Base-by-base conservation (phyloP, 306 rosid genomes). In the Cercis canadensis region DNA sequence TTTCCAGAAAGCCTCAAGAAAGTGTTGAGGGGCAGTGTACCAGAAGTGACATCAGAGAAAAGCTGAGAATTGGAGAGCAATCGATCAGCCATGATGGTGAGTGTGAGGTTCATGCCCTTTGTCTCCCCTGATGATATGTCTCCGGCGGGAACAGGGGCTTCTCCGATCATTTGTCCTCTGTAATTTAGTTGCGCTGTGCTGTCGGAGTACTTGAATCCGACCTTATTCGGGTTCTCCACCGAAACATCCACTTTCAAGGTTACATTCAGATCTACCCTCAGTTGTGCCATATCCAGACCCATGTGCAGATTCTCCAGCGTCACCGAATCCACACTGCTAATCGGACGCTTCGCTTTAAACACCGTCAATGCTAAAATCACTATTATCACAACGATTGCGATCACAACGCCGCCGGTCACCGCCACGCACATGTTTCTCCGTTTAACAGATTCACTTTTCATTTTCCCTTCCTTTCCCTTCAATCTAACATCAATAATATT, bases 161-260 rank as follows among this genome's bases (percentile, higher is more conserved):
- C 90, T 5, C 96, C 98, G 46, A 93, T 70, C 43, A 39, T 37
- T 3, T 41, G 11, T 8, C 93, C 97, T 24, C 92, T 78, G 80
- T 93, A 90, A 60, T 76, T 75, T 60, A 93, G 55, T 0, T 0
- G 15, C 3, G 93, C 84, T 7, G 57, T 69, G 75, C 86, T 74
- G 51, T 81, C 36, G 36, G 37, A 14, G 69, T 75, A 87, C 75
- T 33, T 58, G 69, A 88, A 81, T 3, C 87, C 87, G 52, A 75
- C 71, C 29, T 75, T 79, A 71, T 90, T 93, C 0, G 88, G 77
- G 47, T 93, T 93, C 4, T 61, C 16, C 8, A 90, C 56, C 0
- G 96, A 69, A 21, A 85, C 36, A 16, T 73, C 50, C 13, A 74
- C 82, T 0, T 19, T 62, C 14, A 93, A 40, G 5, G 92, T 82